Percentiles rank a stretch among this genome's conserved stretches.
phyloP scores from a whole-genome alignment of 2,329 filamentous ascomycete species.

The Colletotrichum musicola region DNA sequence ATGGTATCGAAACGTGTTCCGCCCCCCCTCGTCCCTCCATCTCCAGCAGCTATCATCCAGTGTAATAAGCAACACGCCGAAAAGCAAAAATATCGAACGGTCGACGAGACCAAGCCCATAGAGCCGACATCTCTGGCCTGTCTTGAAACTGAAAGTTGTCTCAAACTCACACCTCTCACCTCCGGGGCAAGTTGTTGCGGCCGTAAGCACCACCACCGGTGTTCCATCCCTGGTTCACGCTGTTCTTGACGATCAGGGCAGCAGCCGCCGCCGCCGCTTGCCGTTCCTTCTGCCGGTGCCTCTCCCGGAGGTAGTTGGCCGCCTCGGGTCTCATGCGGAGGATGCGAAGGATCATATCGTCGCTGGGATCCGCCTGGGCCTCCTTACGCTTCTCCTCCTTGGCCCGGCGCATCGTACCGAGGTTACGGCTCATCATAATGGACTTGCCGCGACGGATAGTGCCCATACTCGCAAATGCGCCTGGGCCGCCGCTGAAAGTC shows the following conservation, averaged over 20 bases:
- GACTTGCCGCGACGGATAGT: constrained; percentile 77
- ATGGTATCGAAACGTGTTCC: constrained; percentile 33
- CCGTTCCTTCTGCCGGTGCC: constrained; percentile 93
- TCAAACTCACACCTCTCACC: constrained; percentile 49
- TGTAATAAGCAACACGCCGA: constrained; percentile 6
- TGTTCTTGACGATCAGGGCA: constrained; percentile 94
- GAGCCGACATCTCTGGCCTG: constrained; percentile 12
- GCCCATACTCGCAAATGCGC: constrained; percentile 74
- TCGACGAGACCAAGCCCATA: not conserved
- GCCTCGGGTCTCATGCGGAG: constrained; percentile 95
- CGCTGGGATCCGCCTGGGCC: constrained; percentile 94
- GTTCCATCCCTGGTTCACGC: constrained; percentile 73
- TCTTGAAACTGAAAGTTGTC: no score
- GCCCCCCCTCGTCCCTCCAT: not conserved
- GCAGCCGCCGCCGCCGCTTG: constrained; percentile 91
- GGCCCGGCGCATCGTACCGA: constrained; percentile 95
- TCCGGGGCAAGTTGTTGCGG: constrained; percentile 60
- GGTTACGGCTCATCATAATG: constrained; percentile 93
- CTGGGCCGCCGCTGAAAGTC: constrained; percentile 63
- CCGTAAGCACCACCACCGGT: constrained; percentile 59
- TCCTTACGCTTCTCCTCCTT: constrained; percentile 97
- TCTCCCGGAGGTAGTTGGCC: constrained; percentile 85
- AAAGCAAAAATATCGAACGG: constrained; percentile 2
- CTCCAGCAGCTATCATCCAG: not conserved
- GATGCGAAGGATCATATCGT: constrained; percentile 98